Evolutionary conservation across 441 rosid species (phyloP), one percentile per base, ranked within the genome.

Genomic region (Kokia cookei): DNA sequence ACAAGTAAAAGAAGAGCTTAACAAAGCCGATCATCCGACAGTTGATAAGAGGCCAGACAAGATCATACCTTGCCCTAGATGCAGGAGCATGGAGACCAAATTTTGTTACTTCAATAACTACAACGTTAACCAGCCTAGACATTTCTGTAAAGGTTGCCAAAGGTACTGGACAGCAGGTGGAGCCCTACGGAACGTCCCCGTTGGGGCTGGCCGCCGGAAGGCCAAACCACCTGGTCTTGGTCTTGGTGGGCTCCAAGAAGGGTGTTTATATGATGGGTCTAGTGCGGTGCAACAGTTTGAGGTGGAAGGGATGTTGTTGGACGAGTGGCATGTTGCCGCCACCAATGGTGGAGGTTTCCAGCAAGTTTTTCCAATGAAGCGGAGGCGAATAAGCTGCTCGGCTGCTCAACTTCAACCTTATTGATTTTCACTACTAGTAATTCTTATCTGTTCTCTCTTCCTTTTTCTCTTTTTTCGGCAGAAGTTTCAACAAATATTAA

Each of bases 131-230:
- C 98, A 92, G 79, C 98, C 98, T 12, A 77, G 98, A 59, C 96
- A 94, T 76, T 94, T 92, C 81, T 94, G 98, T 65, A 91, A 84
- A 84, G 97, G 97, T 66, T 94, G 98, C 80, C 98, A 94, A 75
- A 86, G 98, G 75, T 94, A 94, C 78, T 94, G 98, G 98, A 94
- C 98, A 0, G 96, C 97, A 0, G 98, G 98, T 13, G 98, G 98
- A 11, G 95, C 93, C 72, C 96, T 94, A 24, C 85, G 98, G 45
- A 92, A 94, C 73, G 98, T 94, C 42, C 98, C 98, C 0, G 85
- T 94, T 0, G 98, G 98, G 0, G 96, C 98, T 12, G 98, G 98
- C 51, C 97, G 98, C 7, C 89, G 98, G 75, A 94, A 89, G 72
- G 75, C 82, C 73, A 94, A 88, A 81, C 93, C 90, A 1, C 91